Evolutionary conservation across 176 grass and related monocot species (phyloP), one percentile per base, ranked within the genome.

Genomic region (Dactylis glomerata): DNA sequence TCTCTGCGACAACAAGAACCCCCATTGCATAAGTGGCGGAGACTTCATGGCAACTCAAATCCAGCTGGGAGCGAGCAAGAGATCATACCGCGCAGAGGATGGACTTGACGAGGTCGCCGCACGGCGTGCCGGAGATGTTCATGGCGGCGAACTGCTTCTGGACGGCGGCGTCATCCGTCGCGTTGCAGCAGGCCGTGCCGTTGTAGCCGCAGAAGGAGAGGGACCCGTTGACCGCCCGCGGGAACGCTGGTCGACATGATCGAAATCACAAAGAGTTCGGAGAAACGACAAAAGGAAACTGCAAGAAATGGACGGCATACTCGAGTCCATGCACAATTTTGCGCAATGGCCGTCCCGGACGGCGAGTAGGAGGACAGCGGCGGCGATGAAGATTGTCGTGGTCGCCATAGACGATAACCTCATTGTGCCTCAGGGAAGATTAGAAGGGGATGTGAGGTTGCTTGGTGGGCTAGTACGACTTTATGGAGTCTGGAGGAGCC

Each of bases 121-220:
- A 97, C 8, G 81, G 81, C 17, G 88, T 73, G 66, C 87, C 78
- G 54, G 92, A 85, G 77, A 97, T 92, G 88, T 94, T 91, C 95
- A 92, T 92, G 68, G 92, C 83, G 1, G 62, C 71, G 75, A 97
- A 94, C 84, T 91, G 49, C 40, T 38, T 82, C 90, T 47, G 82
- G 75, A 94, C 20, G 30, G 78, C 68, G 8, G 72, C 68, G 66
- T 94, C 95, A 67, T 94, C 95, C 19, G 84, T 94, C 16, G 90
- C 73, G 82, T 91, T 94, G 90, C 95, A 97, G 85, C 95, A 97
- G 84, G 90, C 84, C n/a, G 86, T 87, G 33, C 95, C 92, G 65
- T 76, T 92, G 84, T 94, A 92, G 6, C 82, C 83, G 46, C 95
- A 97, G 92, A 97, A 97, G 47, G 88, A 23, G 44, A 97, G 90